These are phyloP conservation scores for Chlamydomonas incerta DNA, from an alignment of 139 green algal species.

Conservation along the genomic window DNA sequence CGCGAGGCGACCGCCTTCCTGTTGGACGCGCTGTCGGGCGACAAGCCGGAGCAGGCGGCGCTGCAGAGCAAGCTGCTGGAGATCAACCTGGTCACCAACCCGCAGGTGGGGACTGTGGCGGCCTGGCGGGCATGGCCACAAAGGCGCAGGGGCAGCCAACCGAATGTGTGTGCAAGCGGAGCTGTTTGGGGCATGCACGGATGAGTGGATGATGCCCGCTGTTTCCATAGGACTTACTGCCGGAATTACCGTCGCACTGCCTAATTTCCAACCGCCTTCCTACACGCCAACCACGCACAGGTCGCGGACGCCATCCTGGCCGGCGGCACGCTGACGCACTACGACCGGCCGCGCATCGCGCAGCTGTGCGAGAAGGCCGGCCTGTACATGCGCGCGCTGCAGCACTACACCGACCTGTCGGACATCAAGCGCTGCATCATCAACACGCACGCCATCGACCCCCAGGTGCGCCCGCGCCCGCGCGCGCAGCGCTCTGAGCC, in stretches of 20 bases:
- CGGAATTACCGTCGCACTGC: no score
- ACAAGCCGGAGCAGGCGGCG: conserved; percentile 90
- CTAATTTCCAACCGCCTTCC: not conserved
- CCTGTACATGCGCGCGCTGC: conserved; percentile 98
- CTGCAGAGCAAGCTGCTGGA: conserved; percentile 94
- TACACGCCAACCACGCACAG: no score
- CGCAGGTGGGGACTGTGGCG: conserved; percentile 82
- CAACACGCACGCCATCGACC: conserved; percentile 98
- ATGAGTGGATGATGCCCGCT: no score
- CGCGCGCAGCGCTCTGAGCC: not conserved
- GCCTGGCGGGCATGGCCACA: no score
- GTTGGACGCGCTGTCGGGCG: conserved; percentile 94
- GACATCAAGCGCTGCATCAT: conserved; percentile 97
- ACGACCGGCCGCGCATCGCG: conserved; percentile 95
- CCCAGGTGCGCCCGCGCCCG: conserved; percentile 52
- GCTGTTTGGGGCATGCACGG: no score
- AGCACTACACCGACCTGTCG: conserved; percentile 98
- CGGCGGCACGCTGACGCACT: conserved; percentile 95
- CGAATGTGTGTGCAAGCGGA: no score
- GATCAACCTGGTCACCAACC: conserved; percentile 99
- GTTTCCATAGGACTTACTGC: no score
- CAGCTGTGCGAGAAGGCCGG: conserved; percentile 99
- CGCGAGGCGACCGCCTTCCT: conserved; percentile 97
- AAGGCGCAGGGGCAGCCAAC: no score
- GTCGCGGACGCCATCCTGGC: conserved; percentile 98